Conservation (phyloP, 2,329 filamentous ascomycete species). For the Trichoderma sp. region DNA sequence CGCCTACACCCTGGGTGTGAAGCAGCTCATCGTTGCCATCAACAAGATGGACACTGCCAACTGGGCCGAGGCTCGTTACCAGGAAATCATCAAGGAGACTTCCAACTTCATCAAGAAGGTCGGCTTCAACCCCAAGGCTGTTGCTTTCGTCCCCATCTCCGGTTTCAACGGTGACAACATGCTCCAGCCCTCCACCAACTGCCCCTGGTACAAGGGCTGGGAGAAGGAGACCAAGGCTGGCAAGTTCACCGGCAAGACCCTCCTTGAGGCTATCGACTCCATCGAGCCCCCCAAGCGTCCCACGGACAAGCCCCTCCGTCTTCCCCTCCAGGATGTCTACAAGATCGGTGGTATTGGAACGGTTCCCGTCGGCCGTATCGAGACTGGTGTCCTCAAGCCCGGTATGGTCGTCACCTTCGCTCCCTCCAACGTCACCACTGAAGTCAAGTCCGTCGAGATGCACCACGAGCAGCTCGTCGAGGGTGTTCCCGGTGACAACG, state of each 20-base stretch:
- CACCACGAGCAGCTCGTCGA: conserved; percentile 98
- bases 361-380: conserved; percentile 99
- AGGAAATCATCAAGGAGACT: conserved; percentile 99
- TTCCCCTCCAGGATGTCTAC: conserved; percentile 99
- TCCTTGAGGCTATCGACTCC: conserved; percentile 97
- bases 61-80: conserved; percentile 94
- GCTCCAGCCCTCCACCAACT: conserved; percentile 84
- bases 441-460: conserved; percentile 99
- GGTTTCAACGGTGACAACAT: conserved; percentile 99
- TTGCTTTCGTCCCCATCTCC: conserved; percentile 99
- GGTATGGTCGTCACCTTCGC: conserved; percentile 97
- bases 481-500: conserved; percentile 99
- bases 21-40: conserved; percentile 99
- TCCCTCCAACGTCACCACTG: conserved; percentile 97
- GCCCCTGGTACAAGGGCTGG: conserved; percentile 99
- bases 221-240: conserved; percentile 90
- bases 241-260: conserved; percentile 91
- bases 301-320: conserved; percentile 98
- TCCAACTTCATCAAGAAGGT: conserved; percentile 99
- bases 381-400: conserved; percentile 94
- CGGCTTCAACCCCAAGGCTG: conserved; percentile 99
- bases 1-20: conserved; percentile 99
- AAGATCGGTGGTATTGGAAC: conserved; percentile 99
- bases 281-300: conserved; percentile 92
- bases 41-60: conserved; percentile 99